Evolutionary conservation across 768 basidiomycete genomes (phyloP).

Genomic region (Collybia nuda): DNA sequence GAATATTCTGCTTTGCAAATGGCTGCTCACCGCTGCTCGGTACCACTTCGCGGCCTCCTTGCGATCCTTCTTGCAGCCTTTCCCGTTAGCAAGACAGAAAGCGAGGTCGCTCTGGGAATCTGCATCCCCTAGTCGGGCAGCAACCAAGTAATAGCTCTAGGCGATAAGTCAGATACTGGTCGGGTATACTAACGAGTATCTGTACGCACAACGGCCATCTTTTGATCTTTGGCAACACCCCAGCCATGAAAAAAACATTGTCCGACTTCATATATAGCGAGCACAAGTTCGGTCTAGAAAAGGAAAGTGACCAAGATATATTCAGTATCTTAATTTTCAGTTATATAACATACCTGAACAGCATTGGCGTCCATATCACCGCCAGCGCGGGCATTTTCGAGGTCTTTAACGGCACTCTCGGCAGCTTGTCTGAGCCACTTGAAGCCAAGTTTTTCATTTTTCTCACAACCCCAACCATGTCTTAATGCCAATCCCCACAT

Average conservation of each 20-base stretch:
- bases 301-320: slow-evolving; percentile 2
- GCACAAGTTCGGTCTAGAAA: slow-evolving; percentile 70
- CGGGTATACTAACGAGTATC: slow-evolving; percentile 1
- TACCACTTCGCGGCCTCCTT: slow-evolving; percentile 90
- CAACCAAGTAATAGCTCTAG: slow-evolving; percentile 82
- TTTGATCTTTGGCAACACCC: slow-evolving; percentile 85
- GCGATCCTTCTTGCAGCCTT: slow-evolving; percentile 86
- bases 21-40: slow-evolving; percentile 67
- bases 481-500: slow-evolving; percentile 88
- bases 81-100: slow-evolving; percentile 84
- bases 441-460: slow-evolving; percentile 79
- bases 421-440: slow-evolving; percentile 83
- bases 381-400: slow-evolving; percentile 62
- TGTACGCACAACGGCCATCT: slow-evolving; percentile 78
- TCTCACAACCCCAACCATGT: slow-evolving; percentile 85
- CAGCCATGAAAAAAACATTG: slow-evolving; percentile 93
- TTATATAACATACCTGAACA: slow-evolving; percentile 42
- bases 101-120: slow-evolving; percentile 88
- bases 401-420: slow-evolving; percentile 73
- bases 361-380: slow-evolving; percentile 46
- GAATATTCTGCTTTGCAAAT: neutral
- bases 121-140: slow-evolving; percentile 79
- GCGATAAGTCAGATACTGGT: neutral
- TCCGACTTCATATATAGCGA: slow-evolving; percentile 91
- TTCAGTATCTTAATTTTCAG: neutral